Evolutionary conservation across 2,329 filamentous ascomycete genomes (phyloP), one percentile per base, ranked within the genome.

Genomic region (Verticillium klebahnii): DNA sequence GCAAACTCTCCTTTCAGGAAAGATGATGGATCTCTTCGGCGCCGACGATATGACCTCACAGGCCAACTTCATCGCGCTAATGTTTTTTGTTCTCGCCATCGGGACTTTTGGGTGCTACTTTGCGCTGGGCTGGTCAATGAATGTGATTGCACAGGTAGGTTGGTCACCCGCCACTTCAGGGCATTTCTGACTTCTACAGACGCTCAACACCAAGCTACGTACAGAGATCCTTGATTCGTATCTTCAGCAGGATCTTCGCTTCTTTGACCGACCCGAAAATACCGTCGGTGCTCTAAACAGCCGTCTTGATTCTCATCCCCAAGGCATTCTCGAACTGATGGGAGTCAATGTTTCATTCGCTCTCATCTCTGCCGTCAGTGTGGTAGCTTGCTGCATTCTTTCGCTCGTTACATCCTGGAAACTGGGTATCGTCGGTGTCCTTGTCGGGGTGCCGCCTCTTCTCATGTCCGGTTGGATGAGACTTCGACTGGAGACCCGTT

Each of bases 311-410:
- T 69, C 69, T 0, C 61, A 73, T 1, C 70, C 76, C 1, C 73
- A 79, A 25, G 79, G 76, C 1, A 73, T 83, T 2, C 71, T 79
- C 8, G 80, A 82, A 40, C 70, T 84, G 2, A 73, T 82, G 56
- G 75, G 77, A 2, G 68, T 75, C 56, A 83, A 77, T 52, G 65
- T 82, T 8, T 72, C 70, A 1, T 62, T 81, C 5, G 74, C 82
- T 14, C 56, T 81, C 1, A 72, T 79, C 23, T 69, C 75, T 4
- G 19, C 77, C 1, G 62, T 80, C 45, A 81, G 73, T 32, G 63
- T 84, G 0, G 34, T 78, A 1, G 70, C 73, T 3, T 75, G 71
- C 59, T 73, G 72, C 23, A 70, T 78, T 1, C 66, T 84, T 0
- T 72, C 76, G 0, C 64, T 84, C 2, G 73, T 69, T 0, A 72